Evolutionary conservation across 202 grass and related monocot genomes (phyloP).

Genomic region (Schoenoplectus tabernaemontani): DNA sequence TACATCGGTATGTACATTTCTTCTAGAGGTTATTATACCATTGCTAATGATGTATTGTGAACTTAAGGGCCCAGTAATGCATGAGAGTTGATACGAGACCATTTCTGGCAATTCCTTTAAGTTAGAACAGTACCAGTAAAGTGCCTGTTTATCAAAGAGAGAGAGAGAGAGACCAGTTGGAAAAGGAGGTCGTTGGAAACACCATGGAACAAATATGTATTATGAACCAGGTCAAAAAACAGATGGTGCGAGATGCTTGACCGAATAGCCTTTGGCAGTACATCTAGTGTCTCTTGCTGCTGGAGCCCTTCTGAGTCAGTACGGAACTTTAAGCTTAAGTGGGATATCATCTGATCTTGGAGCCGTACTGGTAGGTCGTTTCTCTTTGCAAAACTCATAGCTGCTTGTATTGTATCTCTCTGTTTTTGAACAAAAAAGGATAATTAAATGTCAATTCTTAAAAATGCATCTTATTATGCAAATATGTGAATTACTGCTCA

Average conservation of each 20-base stretch:
- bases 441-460: background rate
- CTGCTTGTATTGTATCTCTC: conserved; percentile 96
- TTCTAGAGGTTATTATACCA: background rate
- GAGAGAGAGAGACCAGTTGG: conserved; percentile 50
- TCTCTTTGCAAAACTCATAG: conserved; percentile 77
- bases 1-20: background rate
- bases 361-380: conserved; percentile 65
- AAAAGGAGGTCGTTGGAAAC: conserved; percentile 88
- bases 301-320: conserved; percentile 97
- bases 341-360: conserved; percentile 99
- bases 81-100: background rate
- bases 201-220: conserved; percentile 63
- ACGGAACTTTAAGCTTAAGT: conserved; percentile 93
- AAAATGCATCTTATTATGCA: background rate
- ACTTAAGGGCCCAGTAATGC: background rate
- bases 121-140: background rate
- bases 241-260: conserved; percentile 94
- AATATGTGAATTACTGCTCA: background rate
- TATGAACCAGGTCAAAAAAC: conserved; percentile 70
- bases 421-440: conserved; percentile 25
- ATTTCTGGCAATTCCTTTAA: background rate
- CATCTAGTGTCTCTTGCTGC: conserved; percentile 88
- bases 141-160: background rate
- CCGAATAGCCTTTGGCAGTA: conserved; percentile 90
- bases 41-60: background rate